Percentiles rank a stretch among this genome's conserved stretches.
phyloP scores from a whole-genome alignment of 805 yeast species.

The Suhomyces pyralidae region DNA sequence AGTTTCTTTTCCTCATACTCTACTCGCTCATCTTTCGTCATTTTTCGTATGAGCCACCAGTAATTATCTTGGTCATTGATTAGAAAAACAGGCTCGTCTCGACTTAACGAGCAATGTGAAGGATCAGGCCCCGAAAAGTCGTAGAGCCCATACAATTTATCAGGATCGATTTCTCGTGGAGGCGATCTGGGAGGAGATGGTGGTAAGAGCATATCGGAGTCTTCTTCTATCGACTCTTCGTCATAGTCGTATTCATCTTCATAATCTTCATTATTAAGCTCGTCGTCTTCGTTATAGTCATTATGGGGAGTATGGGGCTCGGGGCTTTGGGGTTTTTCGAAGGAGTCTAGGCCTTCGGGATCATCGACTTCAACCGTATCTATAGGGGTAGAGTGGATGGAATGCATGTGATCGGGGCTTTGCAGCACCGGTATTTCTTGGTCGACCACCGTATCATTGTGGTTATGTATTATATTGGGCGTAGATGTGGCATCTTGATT shows the following conservation, averaged over 20 bases:
- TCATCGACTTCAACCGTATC: conserved; percentile 3
- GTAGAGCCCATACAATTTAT: conserved; percentile 77
- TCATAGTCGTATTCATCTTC: conserved; percentile 4
- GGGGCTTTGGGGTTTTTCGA: not conserved
- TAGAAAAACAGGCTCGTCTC: conserved; percentile 79
- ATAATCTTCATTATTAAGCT: conserved; percentile 1
- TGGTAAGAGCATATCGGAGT: conserved; percentile 40
- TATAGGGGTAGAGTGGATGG: not conserved
- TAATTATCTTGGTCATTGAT: conserved; percentile 88
- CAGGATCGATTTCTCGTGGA: conserved; percentile 79
- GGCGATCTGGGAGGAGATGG: conserved; percentile 78
- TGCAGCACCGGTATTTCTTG: not conserved
- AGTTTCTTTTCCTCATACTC: conserved; percentile 17
- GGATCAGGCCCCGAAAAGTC: conserved; percentile 91
- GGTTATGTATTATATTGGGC: not conserved
- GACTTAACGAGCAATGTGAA: conserved; percentile 75
- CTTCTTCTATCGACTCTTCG: conserved; percentile 27
- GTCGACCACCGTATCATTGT: not conserved
- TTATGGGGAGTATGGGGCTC: not conserved
- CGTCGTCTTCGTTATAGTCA: not conserved
- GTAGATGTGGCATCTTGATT: conserved; percentile 1
- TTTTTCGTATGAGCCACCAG: conserved; percentile 86
- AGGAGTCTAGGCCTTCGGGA: conserved; percentile 2
- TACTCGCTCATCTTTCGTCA: conserved; percentile 36
- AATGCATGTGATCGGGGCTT: not conserved